Evolutionary conservation across 2,329 filamentous ascomycete species (phyloP).

Genomic region (Pseudocercospora eumusae): DNA sequence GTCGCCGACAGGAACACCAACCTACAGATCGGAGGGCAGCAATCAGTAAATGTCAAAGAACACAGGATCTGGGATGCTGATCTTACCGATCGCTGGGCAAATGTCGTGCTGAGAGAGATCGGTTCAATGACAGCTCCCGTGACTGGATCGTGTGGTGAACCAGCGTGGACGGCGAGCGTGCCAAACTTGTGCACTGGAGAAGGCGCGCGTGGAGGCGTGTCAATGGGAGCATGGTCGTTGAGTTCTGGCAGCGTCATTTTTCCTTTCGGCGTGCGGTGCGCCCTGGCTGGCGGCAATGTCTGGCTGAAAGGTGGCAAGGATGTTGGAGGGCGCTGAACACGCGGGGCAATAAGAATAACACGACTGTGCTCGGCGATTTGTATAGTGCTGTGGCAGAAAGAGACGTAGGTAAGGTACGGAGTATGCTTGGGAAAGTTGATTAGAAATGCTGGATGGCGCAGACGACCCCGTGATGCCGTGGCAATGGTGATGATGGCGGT

Average conservation of each 20-base stretch:
- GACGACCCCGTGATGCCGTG: not conserved
- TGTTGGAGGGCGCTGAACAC: not conserved
- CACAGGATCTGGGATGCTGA: not conserved
- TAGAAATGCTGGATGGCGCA: not conserved
- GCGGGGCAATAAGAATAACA: not conserved
- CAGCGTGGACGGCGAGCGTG: conserved; percentile 92
- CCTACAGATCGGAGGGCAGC: conserved; percentile 54
- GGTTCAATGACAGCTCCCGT: conserved; percentile 96
- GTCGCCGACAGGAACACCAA: conserved; percentile 80
- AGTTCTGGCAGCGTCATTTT: conserved; percentile 31
- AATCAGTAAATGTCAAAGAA: not conserved
- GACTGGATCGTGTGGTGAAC: conserved; percentile 81
- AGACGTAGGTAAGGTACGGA: too few relatives aligned
- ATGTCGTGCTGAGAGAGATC: conserved; percentile 95
- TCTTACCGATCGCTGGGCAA: conserved; percentile 63
- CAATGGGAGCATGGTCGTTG: conserved; percentile 52
- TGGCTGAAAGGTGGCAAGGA: not conserved
- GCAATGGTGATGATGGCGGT: not conserved
- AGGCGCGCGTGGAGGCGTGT: conserved; percentile 71
- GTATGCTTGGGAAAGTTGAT: not conserved
- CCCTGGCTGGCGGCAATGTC: not conserved
- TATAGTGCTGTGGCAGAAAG: not conserved
- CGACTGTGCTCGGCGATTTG: not conserved
- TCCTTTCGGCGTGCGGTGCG: too few relatives aligned
- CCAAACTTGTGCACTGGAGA: conserved; percentile 81